A percentile compares a stretch with the other conserved stretches of the same genome.
Evolutionary conservation across 129 eudicot species (phyloP).

Genomic region (Chrysanthemum seticuspe): DNA sequence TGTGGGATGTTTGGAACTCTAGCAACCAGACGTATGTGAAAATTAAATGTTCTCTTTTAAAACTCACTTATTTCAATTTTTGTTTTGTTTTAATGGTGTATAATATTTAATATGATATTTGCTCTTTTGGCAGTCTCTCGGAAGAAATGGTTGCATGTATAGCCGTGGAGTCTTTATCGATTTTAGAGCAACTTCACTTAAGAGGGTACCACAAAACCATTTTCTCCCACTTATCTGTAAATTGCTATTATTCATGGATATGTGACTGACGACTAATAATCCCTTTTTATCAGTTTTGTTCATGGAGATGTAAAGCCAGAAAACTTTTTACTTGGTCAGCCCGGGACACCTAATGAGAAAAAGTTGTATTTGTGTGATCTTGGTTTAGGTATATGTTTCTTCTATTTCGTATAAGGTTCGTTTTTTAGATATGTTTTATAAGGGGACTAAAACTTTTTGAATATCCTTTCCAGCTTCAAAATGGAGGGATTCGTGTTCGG

Average conservation of each 20-base stretch:
- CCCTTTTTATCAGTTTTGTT: slow-evolving; percentile 54
- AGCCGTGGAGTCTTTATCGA: slow-evolving; percentile 85
- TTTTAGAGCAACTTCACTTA: slow-evolving; percentile 74
- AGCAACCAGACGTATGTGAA: slow-evolving; percentile 49
- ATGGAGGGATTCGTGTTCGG: slow-evolving; percentile 63
- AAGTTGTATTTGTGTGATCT: slow-evolving; percentile 84
- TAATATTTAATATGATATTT: neutral
- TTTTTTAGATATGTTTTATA: no score
- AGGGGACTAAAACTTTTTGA: no score
- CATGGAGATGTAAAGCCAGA: slow-evolving; percentile 99
- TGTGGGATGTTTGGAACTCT: slow-evolving; percentile 97
- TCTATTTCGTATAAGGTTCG: neutral
- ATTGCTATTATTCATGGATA: neutral
- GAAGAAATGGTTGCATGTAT: slow-evolving; percentile 93
- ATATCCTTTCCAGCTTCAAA: slow-evolving; percentile 53
- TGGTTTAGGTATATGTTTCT: slow-evolving; percentile 62
- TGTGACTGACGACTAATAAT: neutral
- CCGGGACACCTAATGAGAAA: slow-evolving; percentile 76
- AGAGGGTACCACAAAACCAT: slow-evolving; percentile 41
- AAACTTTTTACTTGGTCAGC: slow-evolving; percentile 87
- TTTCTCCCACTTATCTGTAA: no score
- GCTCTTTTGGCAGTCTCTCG: slow-evolving; percentile 50
- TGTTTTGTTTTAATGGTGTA: neutral
- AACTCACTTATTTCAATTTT: no score
- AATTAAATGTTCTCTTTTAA: neutral